Evolutionary conservation across 331 rosid species (phyloP), one percentile per base, ranked within the genome.

Genomic region (Spiraea crenata): DNA sequence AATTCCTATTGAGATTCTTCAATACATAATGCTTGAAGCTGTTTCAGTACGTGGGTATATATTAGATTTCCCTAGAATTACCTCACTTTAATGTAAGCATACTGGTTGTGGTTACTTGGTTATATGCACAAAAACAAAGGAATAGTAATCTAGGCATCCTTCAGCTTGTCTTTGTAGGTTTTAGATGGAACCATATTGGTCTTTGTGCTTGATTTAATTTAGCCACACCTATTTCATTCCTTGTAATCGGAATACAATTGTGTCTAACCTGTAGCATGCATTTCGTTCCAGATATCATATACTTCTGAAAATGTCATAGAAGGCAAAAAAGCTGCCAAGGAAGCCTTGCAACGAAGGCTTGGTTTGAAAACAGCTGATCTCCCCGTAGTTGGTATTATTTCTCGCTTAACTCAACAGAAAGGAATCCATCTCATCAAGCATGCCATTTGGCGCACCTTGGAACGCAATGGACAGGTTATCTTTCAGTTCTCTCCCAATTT

Each of bases 341-440:
- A 85, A 74, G 96, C 97, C 70, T 80, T 92, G 84, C 96, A 89
- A 73, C 75, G 62, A 67, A 87, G 54, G 76, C 96, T 89, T 74
- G 90, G 90, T 73, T 66, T 92, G 50, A 77, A 52, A 77, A 86
- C 5, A 67, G 75, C 76, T 31, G 92, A 89, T 79, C 79, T 85
- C 71, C 97, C 96, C 57, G 63, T 92, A 52, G 72, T 92, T 20
- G 96, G 97, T 51, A 48, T 92, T 70, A 82, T 92, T 70, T 64
- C 92, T 50, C 96, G 97, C 63, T 80, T 92, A 72, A 92, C 97
- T 75, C 86, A 84, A 57, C 97, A 92, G 74, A 92, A 91, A 85
- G 97, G 97, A 84, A 91, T 91, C 62, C 87, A 91, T 78, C 97
- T 91, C 65, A 91, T 91, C 80, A 89, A 82, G 83, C 96, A 89